phyloP scores from a whole-genome alignment of 805 yeast species.

The Lipomyces sp. region DNA sequence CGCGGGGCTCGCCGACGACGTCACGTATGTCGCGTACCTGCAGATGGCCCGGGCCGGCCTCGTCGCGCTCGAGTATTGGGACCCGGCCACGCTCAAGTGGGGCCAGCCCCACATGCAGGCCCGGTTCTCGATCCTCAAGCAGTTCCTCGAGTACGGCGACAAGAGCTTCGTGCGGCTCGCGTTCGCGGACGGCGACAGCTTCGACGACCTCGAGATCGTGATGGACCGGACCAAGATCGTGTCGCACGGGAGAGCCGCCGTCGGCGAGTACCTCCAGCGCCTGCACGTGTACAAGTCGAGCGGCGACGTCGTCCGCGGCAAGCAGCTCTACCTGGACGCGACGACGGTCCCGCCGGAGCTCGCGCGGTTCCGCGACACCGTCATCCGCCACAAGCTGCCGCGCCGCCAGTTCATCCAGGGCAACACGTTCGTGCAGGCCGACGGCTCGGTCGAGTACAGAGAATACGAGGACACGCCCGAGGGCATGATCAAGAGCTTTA shows the following conservation, averaged over 20 bases:
- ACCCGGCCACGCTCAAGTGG: constrained; percentile 77
- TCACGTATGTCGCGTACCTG: constrained; percentile 60
- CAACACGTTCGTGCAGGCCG: constrained; percentile 52
- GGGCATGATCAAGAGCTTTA: constrained; percentile 78
- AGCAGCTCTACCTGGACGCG: constrained; percentile 59
- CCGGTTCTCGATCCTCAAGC: constrained; percentile 76
- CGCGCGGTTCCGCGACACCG: constrained; percentile 62
- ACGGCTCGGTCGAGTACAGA: constrained; percentile 49
- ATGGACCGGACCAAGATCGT: constrained; percentile 62
- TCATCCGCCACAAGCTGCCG: constrained; percentile 70
- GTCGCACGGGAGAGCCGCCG: constrained; percentile 67
- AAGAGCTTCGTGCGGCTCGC: constrained; percentile 53
- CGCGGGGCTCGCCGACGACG: constrained; percentile 44
- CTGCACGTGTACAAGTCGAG: constrained; percentile 78
- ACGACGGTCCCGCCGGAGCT: constrained; percentile 59
- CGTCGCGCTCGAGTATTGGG: constrained; percentile 80
- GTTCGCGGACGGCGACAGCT: constrained; percentile 44
- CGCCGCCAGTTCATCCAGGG: constrained; percentile 83
- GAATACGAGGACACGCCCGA: constrained; percentile 71
- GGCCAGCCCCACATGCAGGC: constrained; percentile 97
- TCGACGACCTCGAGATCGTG: constrained; percentile 56
- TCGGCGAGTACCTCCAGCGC: constrained; percentile 64
- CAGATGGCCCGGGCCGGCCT: constrained; percentile 89
- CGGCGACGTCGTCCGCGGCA: constrained; percentile 66
- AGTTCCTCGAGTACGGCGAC: constrained; percentile 61